A percentile compares a stretch with the other conserved stretches of the same genome.
Conservation (phyloP, 345 rosid species). For the Psidium guajava region DNA sequence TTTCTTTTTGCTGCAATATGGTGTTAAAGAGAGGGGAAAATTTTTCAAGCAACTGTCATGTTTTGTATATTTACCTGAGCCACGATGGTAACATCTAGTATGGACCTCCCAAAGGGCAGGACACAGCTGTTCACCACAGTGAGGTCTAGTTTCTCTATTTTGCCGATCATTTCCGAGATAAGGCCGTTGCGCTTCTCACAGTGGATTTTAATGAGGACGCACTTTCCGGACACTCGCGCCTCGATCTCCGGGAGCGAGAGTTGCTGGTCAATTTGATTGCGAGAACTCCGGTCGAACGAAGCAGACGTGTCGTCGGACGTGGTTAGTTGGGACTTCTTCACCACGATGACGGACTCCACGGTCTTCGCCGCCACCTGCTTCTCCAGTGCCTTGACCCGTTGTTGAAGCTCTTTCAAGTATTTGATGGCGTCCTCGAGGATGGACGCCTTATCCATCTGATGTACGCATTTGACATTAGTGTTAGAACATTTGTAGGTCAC, state of each 20-base stretch:
- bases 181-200: neutral
- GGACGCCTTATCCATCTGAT: conserved; percentile 62
- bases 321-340: conserved; percentile 40
- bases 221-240: conserved; percentile 3
- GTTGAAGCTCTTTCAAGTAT: conserved; percentile 59
- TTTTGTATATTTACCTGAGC: conserved; percentile 1
- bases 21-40: neutral
- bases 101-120: conserved; percentile 3
- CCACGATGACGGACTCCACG: conserved; percentile 34
- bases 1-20: neutral
- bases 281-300: conserved; percentile 18
- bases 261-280: neutral
- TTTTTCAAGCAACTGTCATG: neutral
- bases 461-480: neutral
- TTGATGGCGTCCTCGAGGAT: conserved; percentile 58
- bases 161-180: neutral
- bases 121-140: neutral
- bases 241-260: conserved; percentile 6
- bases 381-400: conserved; percentile 41
- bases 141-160: conserved; percentile 5
- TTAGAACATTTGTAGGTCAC: fast-evolving
- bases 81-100: conserved; percentile 2
- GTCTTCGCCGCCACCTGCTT: conserved; percentile 30
- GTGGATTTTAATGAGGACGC: conserved; percentile 3
- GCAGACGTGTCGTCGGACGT: conserved; percentile 22